Base-by-base conservation (phyloP, 2,329 filamentous ascomycete genomes). In the Chrysoporthe austroafricana region DNA sequence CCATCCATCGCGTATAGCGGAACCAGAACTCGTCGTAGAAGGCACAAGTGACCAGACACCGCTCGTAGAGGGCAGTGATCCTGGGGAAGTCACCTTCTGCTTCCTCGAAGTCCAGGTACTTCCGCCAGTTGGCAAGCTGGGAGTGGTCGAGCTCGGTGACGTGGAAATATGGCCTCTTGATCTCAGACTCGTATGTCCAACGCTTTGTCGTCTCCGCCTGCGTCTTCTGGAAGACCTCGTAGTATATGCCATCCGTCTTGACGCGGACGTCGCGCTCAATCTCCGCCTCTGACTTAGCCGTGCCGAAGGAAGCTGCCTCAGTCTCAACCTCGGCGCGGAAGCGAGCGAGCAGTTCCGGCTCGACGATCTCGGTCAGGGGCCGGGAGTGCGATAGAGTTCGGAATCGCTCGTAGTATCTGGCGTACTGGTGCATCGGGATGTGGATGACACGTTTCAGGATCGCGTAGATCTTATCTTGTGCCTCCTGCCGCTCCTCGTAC, bases 21-120 rank as follows among this genome's bases (percentile, higher is more conserved):
- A 97, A 89, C 96, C 96, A 99, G 79, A 98, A 97, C 76, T 98
- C 95, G 62, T 98, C 95, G 76, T 99, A 97, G 72, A 96, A 91
- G 18, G 96, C 95, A 74, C 93, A 96, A 0, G 93, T 95, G 46
- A 97, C 93, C 63, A 99, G 80, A 74, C 94, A 98, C 63, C 96
- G 90, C 82, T 99, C 96, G 77, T 99, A 98, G 43, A 99, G 81
- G 75, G 96, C 96, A 6, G 91, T 87, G 58, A 86, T 90, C 68
- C 96, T 88, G 16, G 84, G 79, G 72, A 89, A 93, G 71, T 94
- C 88, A 63, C 92, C 93, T 77, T 97, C 91, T 0, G 85, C 81
- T 80, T 99, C 96, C 77, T 99, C 96, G 73, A 96, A 98, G 76
- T 98, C 95, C 57, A 99, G 87, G 74, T 98, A 99, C 75, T 97